phyloP scores from a whole-genome alignment of 805 yeast species.

The Saccharomycopsis javanensis region DNA sequence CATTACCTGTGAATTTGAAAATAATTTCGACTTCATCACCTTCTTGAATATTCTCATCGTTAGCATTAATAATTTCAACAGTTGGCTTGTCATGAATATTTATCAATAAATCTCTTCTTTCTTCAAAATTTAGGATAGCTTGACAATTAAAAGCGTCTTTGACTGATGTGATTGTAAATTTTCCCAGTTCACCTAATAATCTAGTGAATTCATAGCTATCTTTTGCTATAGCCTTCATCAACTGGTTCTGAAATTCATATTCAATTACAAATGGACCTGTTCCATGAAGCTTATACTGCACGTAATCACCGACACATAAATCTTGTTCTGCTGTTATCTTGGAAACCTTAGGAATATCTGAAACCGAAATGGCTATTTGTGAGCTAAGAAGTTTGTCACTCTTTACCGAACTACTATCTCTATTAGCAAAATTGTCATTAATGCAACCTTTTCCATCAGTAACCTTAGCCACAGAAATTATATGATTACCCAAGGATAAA shows the following conservation, averaged over 20 bases:
- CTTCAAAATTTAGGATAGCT: constrained; percentile 20
- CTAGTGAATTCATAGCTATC: constrained; percentile 43
- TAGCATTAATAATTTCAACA: constrained; percentile 61
- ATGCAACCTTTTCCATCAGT: constrained; percentile 65
- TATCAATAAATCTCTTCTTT: constrained; percentile 27
- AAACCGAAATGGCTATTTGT: constrained; percentile 46
- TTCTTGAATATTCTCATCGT: constrained; percentile 78
- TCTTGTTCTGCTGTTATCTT: constrained; percentile 34
- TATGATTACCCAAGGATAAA: constrained; percentile 61
- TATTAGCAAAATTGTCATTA: constrained; percentile 33
- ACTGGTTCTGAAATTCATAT: constrained; percentile 60
- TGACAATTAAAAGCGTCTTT: constrained; percentile 47
- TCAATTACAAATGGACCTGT: constrained; percentile 67
- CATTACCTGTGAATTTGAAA: constrained; percentile 65
- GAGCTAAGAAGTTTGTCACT: constrained; percentile 22
- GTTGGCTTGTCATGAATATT: constrained; percentile 55
- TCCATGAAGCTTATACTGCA: constrained; percentile 68
- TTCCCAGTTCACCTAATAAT: constrained; percentile 78
- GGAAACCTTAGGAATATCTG: constrained; percentile 66
- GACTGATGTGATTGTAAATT: constrained; percentile 51
- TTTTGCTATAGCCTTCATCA: constrained; percentile 44
- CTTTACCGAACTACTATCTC: constrained; percentile 17
- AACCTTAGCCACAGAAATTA: constrained; percentile 47
- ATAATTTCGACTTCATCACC: constrained; percentile 89
- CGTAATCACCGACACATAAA: constrained; percentile 89